Base-by-base conservation (phyloP, 306 rosid species). In the Astragalus membranaceus region DNA sequence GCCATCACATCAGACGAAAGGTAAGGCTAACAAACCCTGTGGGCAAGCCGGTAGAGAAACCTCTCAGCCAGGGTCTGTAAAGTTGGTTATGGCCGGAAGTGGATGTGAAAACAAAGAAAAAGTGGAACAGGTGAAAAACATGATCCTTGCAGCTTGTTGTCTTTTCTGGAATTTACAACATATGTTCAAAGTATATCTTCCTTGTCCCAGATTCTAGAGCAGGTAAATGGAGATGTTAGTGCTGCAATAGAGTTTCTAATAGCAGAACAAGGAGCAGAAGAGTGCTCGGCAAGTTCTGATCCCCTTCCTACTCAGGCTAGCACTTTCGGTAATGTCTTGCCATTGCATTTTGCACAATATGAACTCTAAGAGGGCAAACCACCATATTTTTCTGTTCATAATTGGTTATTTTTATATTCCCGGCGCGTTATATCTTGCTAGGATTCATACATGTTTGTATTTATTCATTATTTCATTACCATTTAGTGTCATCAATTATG, bases 211-310 rank as follows among this genome's bases (percentile, higher is more conserved):
- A 77, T 87, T 86, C 77, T 90, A 69, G 78, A 43, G 29, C 85
- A 88, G 76, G 88, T 88, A 62, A 78, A 81, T 78, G 92, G 92
- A 46, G 90, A 90, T 73, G 85, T 86, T 67, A 87, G 70, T 71
- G 87, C 91, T 23, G 95, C 96, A 41, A 85, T 90, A 79, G 95
- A 88, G 83, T 86, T 88, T 80, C 85, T 90, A 59, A 85, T 90
- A 44, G 95, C 92, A 62, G 95, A 88, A 76, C 86, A 83, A 77
- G 92, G 73, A 70, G 30, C 80, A 36, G 92, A 88, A 73, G 87
- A 86, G 61, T 70, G 65, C 73, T 65, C 78, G 10, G 75, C 71
- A 73, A 66, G 64, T 59, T 76, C 67, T 59, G 86, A 88, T 79
- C 75, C 86, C 50, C 63, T 76, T 49, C 68, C 80, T 30, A 60